Evolutionary conservation across 495 filamentous ascomycete genomes (phyloP).

Genomic region (Daldinia loculata): DNA sequence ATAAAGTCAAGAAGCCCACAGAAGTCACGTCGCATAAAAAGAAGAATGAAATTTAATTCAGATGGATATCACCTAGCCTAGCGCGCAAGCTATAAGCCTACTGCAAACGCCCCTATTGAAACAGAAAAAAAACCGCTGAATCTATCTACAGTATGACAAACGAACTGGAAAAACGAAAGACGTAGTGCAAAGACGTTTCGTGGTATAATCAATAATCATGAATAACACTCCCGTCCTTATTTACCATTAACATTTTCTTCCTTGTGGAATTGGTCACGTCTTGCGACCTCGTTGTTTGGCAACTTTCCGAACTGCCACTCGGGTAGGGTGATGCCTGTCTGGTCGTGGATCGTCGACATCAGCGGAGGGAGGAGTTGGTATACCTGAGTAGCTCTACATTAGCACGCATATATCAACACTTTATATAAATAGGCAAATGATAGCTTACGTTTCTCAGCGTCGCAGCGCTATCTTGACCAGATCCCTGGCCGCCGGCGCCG

Average conservation of each 20-base stretch:
- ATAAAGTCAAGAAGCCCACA: too few relatives aligned
- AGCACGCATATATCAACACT: slow-evolving; percentile 7
- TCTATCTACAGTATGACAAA: not conserved
- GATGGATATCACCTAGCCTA: not conserved
- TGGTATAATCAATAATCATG: not conserved
- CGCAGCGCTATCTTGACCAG: slow-evolving; percentile 47
- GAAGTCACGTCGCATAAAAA: not conserved
- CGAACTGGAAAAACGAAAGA: not conserved
- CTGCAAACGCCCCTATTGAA: not conserved
- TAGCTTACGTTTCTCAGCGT: slow-evolving; percentile 54
- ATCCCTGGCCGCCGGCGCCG: slow-evolving; percentile 45
- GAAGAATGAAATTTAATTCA: not conserved
- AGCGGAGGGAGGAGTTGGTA: slow-evolving; percentile 83
- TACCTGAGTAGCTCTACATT: slow-evolving; percentile 53
- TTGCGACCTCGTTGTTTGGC: slow-evolving; percentile 34
- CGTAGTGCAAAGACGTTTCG: too few relatives aligned
- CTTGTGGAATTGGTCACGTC: slow-evolving; percentile 8
- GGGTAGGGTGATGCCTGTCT: slow-evolving; percentile 79
- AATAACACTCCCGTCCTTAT: not conserved
- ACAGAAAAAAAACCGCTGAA: not conserved
- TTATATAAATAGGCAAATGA: not conserved
- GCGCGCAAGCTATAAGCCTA: not conserved
- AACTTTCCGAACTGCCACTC: slow-evolving; percentile 70
- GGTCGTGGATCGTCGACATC: slow-evolving; percentile 82
- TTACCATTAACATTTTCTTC: slow-evolving; percentile 16